These are phyloP conservation scores for Pleurotus sapidus DNA, from an alignment of 768 basidiomycete genomes.

Conservation along the genomic window DNA sequence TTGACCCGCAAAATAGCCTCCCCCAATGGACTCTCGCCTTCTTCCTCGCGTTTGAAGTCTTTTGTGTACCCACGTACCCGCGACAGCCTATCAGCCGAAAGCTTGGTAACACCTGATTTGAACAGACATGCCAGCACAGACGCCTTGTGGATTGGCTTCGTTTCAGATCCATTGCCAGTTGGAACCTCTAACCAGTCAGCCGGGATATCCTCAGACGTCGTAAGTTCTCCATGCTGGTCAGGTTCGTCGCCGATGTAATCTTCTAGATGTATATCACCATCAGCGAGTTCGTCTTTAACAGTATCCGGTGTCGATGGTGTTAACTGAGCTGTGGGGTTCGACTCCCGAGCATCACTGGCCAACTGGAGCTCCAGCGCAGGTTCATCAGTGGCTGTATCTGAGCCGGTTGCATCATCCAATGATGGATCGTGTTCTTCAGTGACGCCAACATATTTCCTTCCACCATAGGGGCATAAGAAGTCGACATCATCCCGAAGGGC, in stretches of 20 bases:
- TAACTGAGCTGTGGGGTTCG: too few species aligned
- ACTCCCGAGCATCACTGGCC: too few species aligned
- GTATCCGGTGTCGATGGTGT: neutral
- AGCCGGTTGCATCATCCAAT: too few species aligned
- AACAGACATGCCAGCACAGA: neutral
- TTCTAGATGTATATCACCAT: neutral
- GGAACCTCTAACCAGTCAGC: neutral
- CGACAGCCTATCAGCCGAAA: neutral
- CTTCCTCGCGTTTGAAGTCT: neutral
- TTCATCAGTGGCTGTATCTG: too few species aligned
- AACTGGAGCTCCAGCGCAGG: too few species aligned
- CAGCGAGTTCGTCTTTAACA: neutral
- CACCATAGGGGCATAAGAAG: neutral
- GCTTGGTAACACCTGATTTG: neutral
- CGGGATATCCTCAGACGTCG: neutral
- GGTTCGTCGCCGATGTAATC: neutral
- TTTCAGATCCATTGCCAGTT: neutral
- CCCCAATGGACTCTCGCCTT: neutral
- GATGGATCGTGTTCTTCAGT: too few species aligned
- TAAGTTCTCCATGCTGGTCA: neutral
- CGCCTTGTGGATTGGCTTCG: neutral
- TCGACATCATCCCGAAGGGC: neutral
- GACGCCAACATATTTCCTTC: neutral
- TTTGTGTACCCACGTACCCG: neutral
- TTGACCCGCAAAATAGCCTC: neutral